Conservation (phyloP, 2,329 filamentous ascomycete species). For the Beauveria sp. region DNA sequence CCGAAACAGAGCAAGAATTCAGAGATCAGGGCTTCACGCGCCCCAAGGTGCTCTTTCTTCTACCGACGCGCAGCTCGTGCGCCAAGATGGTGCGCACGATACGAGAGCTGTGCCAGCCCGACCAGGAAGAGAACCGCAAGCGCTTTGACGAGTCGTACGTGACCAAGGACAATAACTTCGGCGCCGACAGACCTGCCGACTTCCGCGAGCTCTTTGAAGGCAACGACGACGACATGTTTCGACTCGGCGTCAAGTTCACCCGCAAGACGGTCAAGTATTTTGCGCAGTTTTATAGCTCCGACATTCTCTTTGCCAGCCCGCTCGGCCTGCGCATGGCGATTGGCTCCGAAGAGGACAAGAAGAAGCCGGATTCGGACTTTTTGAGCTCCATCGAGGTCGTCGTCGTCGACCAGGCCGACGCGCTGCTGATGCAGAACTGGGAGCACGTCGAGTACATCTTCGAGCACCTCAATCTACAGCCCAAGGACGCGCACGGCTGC, state of each 20-base stretch:
- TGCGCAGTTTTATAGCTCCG: slow-evolving; percentile 90
- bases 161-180: slow-evolving; percentile 56
- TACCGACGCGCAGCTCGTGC: slow-evolving; percentile 83
- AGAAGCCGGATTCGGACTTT: slow-evolving; percentile 73
- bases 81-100: slow-evolving; percentile 72
- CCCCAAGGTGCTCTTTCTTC: slow-evolving; percentile 83
- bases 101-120: slow-evolving; percentile 65
- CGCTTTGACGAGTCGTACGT: slow-evolving; percentile 81
- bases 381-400: slow-evolving; percentile 88
- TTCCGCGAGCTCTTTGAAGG: slow-evolving; percentile 86
- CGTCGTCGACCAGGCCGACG: slow-evolving; percentile 85
- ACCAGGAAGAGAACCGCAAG: slow-evolving; percentile 92
- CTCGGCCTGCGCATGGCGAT: slow-evolving; percentile 86
- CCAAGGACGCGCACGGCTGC: slow-evolving; percentile 81
- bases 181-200: slow-evolving; percentile 71
- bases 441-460: slow-evolving; percentile 91
- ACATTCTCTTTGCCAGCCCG: slow-evolving; percentile 87
- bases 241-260: slow-evolving; percentile 92
- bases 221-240: slow-evolving; percentile 96
- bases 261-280: slow-evolving; percentile 94
- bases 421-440: slow-evolving; percentile 96
- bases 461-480: slow-evolving; percentile 82
- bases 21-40: slow-evolving; percentile 93
- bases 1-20: slow-evolving; percentile 60
- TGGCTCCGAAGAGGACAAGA: slow-evolving; percentile 61